phyloP scores from a whole-genome alignment of 2,329 filamentous ascomycete species.

The Trichophyton simii region DNA sequence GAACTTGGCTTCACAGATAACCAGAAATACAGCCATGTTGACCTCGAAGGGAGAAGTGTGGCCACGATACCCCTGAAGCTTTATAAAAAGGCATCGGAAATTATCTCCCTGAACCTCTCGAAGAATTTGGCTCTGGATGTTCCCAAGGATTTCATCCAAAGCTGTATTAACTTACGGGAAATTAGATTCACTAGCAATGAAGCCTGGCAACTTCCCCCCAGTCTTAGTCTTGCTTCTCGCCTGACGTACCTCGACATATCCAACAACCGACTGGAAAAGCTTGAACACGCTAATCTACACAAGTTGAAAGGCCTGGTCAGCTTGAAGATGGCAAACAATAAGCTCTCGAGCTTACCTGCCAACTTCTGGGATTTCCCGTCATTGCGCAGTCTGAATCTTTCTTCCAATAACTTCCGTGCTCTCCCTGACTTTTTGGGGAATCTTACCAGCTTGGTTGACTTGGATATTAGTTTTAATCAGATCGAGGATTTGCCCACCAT shows the following conservation, averaged over 20 bases:
- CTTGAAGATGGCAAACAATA: conserved; percentile 88
- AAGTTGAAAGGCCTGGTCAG: conserved; percentile 66
- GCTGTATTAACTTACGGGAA: conserved; percentile 79
- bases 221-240: conserved; percentile 64
- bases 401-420: conserved; percentile 76
- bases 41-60: conserved; percentile 77
- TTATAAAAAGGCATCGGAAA: conserved; percentile 82
- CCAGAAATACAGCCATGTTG: conserved; percentile 87
- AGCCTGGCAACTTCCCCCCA: conserved; percentile 70
- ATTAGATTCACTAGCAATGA: conserved; percentile 96
- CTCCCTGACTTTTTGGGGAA: conserved; percentile 80
- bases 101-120: conserved; percentile 88
- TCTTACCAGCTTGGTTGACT: conserved; percentile 69
- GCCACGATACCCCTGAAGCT: conserved; percentile 90
- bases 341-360: conserved; percentile 60
- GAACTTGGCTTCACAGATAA: conserved; percentile 71
- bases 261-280: conserved; percentile 78
- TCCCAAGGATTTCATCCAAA: conserved; percentile 90
- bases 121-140: conserved; percentile 84
- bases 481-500: conserved; percentile 71
- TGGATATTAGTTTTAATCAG: conserved; percentile 93
- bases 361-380: conserved; percentile 73
- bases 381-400: conserved; percentile 75
- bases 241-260: conserved; percentile 87
- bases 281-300: conserved; percentile 73